Evolutionary conservation across 2,329 filamentous ascomycete genomes (phyloP).

Genomic region (Phaeoacremonium minimum): DNA sequence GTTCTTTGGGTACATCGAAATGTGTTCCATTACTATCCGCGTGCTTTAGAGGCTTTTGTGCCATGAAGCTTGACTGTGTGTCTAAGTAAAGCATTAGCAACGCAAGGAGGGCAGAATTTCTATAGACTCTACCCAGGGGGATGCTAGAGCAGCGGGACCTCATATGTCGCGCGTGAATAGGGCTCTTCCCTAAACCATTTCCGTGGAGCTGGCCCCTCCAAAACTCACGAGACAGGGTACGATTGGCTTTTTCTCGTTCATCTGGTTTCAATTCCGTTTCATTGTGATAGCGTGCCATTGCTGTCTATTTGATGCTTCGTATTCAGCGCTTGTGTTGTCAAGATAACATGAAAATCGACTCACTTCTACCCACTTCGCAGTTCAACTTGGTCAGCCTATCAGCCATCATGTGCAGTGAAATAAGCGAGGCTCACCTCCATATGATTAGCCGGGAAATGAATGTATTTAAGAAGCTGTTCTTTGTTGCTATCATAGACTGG

Average conservation of each 20-base stretch:
- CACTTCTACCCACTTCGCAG: slow-evolving; percentile 3
- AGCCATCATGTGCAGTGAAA: neutral
- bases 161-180: slow-evolving; percentile 3
- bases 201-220: slow-evolving; percentile 6
- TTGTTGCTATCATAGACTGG: neutral
- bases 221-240: slow-evolving; percentile 1
- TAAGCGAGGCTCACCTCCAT: slow-evolving; percentile 1
- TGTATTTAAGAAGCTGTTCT: neutral
- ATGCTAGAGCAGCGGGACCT: slow-evolving; percentile 2
- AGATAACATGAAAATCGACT: neutral
- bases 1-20: too few species aligned
- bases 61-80: neutral
- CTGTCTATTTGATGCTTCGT: neutral
- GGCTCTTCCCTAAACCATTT: slow-evolving; percentile 1
- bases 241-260: neutral
- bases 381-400: neutral
- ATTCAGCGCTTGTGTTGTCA: neutral
- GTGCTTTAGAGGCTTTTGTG: neutral
- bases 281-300: slow-evolving; percentile 1
- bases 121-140: slow-evolving; percentile 4
- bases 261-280: neutral
- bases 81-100: too few species aligned
- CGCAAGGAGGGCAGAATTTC: too few species aligned
- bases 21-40: too few species aligned
- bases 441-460: slow-evolving; percentile 4